Conservation (phyloP, 208 protist genomes). For the Acanthamoeba lugdunensis region DNA sequence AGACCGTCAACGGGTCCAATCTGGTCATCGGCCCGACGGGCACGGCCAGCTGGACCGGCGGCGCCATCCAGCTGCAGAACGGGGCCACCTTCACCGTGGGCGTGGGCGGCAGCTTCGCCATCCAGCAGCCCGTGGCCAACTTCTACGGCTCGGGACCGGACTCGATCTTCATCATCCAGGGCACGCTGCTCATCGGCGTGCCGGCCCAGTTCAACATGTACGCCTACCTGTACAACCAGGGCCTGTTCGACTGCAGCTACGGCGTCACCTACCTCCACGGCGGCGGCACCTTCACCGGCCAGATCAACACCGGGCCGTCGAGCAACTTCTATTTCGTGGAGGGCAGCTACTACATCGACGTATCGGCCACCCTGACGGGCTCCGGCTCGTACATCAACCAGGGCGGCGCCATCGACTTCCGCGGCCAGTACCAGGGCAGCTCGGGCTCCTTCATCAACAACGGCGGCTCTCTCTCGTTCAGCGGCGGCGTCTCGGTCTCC, state of each 20-base stretch:
- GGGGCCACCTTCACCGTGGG: slow-evolving; percentile 69
- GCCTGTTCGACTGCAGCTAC: slow-evolving; percentile 58
- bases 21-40: slow-evolving; percentile 27
- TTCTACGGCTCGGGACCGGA: slow-evolving; percentile 62
- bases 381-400: slow-evolving; percentile 67
- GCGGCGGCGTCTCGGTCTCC: slow-evolving; percentile 45
- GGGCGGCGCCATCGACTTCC: slow-evolving; percentile 64
- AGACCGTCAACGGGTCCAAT: slow-evolving; percentile 41
- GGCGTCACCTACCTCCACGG: slow-evolving; percentile 65
- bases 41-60: slow-evolving; percentile 60
- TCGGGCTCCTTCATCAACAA: slow-evolving; percentile 14
- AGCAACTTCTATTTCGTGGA: slow-evolving; percentile 49
- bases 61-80: slow-evolving; percentile 31
- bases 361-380: slow-evolving; percentile 8
- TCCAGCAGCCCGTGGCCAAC: slow-evolving; percentile 45
- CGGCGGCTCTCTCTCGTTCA: slow-evolving; percentile 58
- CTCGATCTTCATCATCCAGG: slow-evolving; percentile 57
- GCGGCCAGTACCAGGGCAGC: slow-evolving; percentile 26
- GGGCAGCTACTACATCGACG: slow-evolving; percentile 69
- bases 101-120: neutral
- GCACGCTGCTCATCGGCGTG: slow-evolving; percentile 45
- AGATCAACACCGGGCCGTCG: slow-evolving; percentile 9
- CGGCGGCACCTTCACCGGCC: slow-evolving; percentile 26
- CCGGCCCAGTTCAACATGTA: slow-evolving; percentile 66
- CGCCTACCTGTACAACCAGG: slow-evolving; percentile 39